Evolutionary conservation across 1,284 basidiomycete species (phyloP).

Genomic region (Cryptococcus hybrid): DNA sequence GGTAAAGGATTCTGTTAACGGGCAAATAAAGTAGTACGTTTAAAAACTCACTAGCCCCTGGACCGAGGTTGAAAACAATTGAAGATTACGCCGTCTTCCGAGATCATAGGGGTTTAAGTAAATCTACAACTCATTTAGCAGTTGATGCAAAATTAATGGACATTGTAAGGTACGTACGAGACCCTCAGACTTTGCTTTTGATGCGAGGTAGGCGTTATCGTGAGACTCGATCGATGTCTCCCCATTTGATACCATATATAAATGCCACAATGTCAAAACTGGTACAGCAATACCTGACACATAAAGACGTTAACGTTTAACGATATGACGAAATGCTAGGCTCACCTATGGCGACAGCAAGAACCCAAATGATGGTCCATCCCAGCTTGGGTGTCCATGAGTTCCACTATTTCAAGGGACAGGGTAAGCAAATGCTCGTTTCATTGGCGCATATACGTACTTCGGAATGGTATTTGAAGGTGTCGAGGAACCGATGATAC

Average conservation of each 20-base stretch:
- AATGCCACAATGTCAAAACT: constrained; percentile 76
- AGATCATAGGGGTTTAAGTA: constrained; percentile 93
- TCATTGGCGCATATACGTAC: constrained; percentile 41
- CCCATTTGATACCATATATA: constrained; percentile 70
- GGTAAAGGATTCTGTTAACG: constrained; percentile 4
- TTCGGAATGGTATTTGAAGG: constrained; percentile 57
- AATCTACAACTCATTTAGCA: constrained; percentile 49
- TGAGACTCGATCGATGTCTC: constrained; percentile 91
- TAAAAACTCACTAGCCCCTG: constrained; percentile 70
- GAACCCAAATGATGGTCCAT: constrained; percentile 74
- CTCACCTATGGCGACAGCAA: constrained; percentile 61
- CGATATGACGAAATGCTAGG: neutral
- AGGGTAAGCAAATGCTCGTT: neutral
- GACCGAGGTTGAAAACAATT: constrained; percentile 87
- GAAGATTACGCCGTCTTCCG: constrained; percentile 70
- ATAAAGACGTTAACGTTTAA: neutral
- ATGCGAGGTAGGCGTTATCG: constrained; percentile 78
- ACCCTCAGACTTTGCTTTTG: constrained; percentile 65
- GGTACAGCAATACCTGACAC: constrained; percentile 68
- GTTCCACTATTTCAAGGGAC: constrained; percentile 56
- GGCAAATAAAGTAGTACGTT: neutral
- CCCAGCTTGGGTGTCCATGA: constrained; percentile 64
- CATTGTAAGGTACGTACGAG: constrained; percentile 55
- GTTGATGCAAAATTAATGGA: neutral
- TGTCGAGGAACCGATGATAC: constrained; percentile 45